These are phyloP conservation scores for Aspergillus wentii DNA, from an alignment of 495 filamentous ascomycete species.

Conservation along the genomic window DNA sequence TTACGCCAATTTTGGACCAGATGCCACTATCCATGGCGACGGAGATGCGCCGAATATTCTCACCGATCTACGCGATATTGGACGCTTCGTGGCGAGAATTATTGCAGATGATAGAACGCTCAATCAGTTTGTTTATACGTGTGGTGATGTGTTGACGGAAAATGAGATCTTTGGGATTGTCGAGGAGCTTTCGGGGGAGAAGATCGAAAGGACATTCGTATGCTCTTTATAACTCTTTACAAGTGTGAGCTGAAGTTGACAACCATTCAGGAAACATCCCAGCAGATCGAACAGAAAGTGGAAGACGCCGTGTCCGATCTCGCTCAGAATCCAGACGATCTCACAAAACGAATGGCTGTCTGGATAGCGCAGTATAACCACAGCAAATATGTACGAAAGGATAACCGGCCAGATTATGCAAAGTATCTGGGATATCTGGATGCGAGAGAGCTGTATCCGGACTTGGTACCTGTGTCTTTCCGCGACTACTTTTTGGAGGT, in stretches of 20 bases:
- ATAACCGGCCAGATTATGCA: conserved; percentile 39
- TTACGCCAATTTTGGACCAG: conserved; percentile 9
- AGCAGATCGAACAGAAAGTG: conserved; percentile 5
- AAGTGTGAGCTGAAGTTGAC: too few relatives aligned
- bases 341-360: not conserved
- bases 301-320: not conserved
- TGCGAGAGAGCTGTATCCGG: conserved; percentile 40
- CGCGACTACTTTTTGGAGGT: conserved; percentile 8
- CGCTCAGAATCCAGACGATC: conserved; percentile 4
- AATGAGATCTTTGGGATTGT: conserved; percentile 30
- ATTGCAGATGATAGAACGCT: conserved; percentile 37
- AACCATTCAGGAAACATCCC: conserved; percentile 15
- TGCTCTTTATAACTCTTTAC: too few relatives aligned
- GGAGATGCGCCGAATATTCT: conserved; percentile 27
- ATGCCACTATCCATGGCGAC: conserved; percentile 22
- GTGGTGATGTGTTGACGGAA: conserved; percentile 24
- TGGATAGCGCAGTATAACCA: conserved; percentile 22
- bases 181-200: conserved; percentile 35
- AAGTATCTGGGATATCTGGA: conserved; percentile 42
- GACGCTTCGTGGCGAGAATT: conserved; percentile 35
- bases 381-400: conserved; percentile 29
- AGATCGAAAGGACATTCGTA: conserved; percentile 15
- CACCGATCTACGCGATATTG: conserved; percentile 39
- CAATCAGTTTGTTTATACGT: conserved; percentile 34
- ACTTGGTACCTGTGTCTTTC: conserved; percentile 18